Evolutionary conservation across 2,329 filamentous ascomycete species (phyloP).

Genomic region (Purpureocillium lavendulum): DNA sequence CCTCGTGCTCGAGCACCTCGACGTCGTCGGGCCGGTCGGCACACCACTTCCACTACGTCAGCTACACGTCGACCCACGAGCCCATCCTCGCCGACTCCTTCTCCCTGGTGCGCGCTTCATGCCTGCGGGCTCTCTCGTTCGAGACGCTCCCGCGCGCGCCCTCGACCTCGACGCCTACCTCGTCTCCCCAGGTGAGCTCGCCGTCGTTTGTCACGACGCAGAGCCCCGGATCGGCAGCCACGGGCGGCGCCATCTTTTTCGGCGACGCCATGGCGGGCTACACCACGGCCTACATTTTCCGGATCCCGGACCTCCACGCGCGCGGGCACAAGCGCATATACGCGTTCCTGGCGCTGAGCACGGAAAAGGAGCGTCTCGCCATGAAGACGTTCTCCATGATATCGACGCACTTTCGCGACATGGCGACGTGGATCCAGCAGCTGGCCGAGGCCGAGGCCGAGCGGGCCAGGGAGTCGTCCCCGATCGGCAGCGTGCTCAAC

Average conservation of each 20-base stretch:
- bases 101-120: slow-evolving; percentile 58
- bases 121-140: slow-evolving; percentile 57
- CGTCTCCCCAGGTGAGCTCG: slow-evolving; percentile 27
- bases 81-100: slow-evolving; percentile 54
- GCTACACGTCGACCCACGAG: slow-evolving; percentile 62
- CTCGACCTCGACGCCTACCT: slow-evolving; percentile 28
- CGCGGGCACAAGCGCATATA: slow-evolving; percentile 63
- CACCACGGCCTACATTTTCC: slow-evolving; percentile 63
- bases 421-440: slow-evolving; percentile 57
- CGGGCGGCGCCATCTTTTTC: slow-evolving; percentile 61
- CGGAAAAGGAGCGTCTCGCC: slow-evolving; percentile 54
- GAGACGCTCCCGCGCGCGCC: slow-evolving; percentile 55
- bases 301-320: slow-evolving; percentile 59
- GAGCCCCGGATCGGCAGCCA: slow-evolving; percentile 43
- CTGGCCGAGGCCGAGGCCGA: slow-evolving; percentile 57
- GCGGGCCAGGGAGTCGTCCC: slow-evolving; percentile 37
- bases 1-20: slow-evolving; percentile 45
- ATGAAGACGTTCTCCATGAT: slow-evolving; percentile 60
- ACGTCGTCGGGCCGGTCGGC: slow-evolving; percentile 35
- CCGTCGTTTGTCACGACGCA: slow-evolving; percentile 47
- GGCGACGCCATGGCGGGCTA: slow-evolving; percentile 57
- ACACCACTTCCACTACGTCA: slow-evolving; percentile 55
- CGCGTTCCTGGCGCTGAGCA: slow-evolving; percentile 57
- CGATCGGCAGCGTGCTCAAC: slow-evolving; percentile 29
- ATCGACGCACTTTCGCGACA: slow-evolving; percentile 52